Evolutionary conservation across 2,329 filamentous ascomycete genomes (phyloP), one percentile per base, ranked within the genome.

Genomic region (Botrytis deweyae): DNA sequence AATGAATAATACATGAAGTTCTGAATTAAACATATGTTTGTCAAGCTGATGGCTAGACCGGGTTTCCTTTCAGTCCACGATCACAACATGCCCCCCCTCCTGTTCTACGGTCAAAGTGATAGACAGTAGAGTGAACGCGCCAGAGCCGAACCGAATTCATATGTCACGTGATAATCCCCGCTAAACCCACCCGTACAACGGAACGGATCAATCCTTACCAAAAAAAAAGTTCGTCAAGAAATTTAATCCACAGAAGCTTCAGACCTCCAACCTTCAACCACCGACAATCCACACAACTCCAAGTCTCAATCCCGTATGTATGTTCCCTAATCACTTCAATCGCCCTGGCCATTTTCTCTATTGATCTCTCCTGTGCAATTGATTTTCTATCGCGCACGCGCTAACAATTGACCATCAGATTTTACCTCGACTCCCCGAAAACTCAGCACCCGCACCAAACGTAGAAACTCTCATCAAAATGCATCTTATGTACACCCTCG

Each of bases 401-500:
- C 64, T 66, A 66, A 49, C 33, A 38, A 25, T n/a, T 40, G 7
- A 64, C 8, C 62, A 7, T 40, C 62, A 64, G 61, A 42, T 9
- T n/a, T 63, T 36, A 40, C 10, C 20, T 4, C 33, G 7, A 49
- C 46, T 25, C 20, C 20, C 22, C 20, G 1, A 25, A 62, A 20
- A 33, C 16, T 22, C n/a, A 33, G 6, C 16, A 58, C 29, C 36
- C 4, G 42, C 29, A 12, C 70, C 29, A 20, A 38, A 7, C n/a
- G 22, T 9, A 40, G 9, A 61, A 65, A 25, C 1, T 4, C 49
- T 25, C 6, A 22, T 22, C 52, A 79, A 63, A 72, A 92, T 91
- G 90, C 89, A 92, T 91, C 86, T 92, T 77, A 91, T 91, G 96
- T 97, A 95, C 90, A 96, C 93, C 77, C 86, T 95, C 85, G 92